These are phyloP conservation scores for Talaromyces atroroseus DNA, from an alignment of 2,329 filamentous ascomycete genomes.

Conservation along the genomic window DNA sequence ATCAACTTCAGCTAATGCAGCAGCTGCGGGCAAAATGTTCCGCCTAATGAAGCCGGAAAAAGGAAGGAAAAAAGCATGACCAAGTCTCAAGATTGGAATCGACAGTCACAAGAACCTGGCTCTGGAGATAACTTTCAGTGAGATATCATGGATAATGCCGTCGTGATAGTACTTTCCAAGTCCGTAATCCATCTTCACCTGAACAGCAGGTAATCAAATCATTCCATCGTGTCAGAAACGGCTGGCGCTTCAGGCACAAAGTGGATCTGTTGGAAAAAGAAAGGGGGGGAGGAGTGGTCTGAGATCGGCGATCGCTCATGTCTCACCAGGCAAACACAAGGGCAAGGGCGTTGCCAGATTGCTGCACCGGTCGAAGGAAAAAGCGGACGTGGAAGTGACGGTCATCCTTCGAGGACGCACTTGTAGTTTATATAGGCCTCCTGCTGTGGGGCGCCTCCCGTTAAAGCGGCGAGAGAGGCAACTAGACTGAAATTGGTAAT, in stretches of 20 bases:
- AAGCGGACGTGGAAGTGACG: constrained; percentile 1
- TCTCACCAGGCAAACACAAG: not conserved
- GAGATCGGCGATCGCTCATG: not conserved
- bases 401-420: not conserved
- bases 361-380: not conserved
- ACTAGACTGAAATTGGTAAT: not conserved
- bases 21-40: not conserved
- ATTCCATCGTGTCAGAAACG: not conserved
- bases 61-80: not conserved
- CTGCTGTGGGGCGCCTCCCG: not conserved
- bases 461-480: not conserved
- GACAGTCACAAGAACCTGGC: not conserved
- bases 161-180: not conserved
- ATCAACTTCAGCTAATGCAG: not conserved
- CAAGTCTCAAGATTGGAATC: not conserved
- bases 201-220: not conserved
- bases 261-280: not conserved
- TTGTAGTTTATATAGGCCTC: not conserved
- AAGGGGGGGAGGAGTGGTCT: not conserved
- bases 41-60: not conserved
- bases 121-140: not conserved
- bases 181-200: not conserved
- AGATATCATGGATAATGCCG: not conserved
- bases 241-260: not conserved
- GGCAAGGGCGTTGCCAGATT: not conserved